Base-by-base conservation (phyloP, 352 stramenopile species). In the Saprolegnia parasitica region DNA sequence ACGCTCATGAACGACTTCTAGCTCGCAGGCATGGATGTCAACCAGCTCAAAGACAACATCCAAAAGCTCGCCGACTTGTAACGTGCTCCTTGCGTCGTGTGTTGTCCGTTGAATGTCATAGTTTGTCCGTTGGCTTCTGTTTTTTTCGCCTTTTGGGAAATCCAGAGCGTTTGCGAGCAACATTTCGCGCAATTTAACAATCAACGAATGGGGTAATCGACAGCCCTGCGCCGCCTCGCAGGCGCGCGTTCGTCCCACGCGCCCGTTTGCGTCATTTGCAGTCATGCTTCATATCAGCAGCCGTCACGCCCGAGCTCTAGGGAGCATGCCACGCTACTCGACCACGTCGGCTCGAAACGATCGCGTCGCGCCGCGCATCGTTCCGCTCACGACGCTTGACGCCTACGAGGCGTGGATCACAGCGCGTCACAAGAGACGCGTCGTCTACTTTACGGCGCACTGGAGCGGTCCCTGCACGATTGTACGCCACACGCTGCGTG, bases 61-160 rank as follows among this genome's bases (percentile, higher is more conserved):
- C n/a, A 55, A 55, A 55, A 55, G 47, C 47, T 55, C 5, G 47
- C 47, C 24, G n/a, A 23, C n/a, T 55, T 55, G 47, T 55, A 55
- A 29, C 24, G 47, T 55, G n/a, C 24, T 55, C 24, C 2, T 55
- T 35, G 29, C 29, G 29, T 35, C 29, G 29, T 35, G 29, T 35
- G 24, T 55, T 29, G n/a, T 55, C 47, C 47, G 5, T 55, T 55
- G n/a, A 55, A 55, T 55, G 29, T 35, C 29, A 35, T 35, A 35
- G 29, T 35, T 35, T 35, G 29, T 35, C 29, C 29, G 29, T 35
- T 35, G 29, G 29, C 5, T 35, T 35, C 2, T 35, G 29, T 35
- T 35, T 35, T 35, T 5, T 35, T 35, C 29, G 5, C 29, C 29
- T 35, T 6, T 35, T 35, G 29, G 29, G n/a, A n/a, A n/a, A n/a